Conservation (phyloP, 2,329 filamentous ascomycete genomes). For the Cytospora leucostoma region DNA sequence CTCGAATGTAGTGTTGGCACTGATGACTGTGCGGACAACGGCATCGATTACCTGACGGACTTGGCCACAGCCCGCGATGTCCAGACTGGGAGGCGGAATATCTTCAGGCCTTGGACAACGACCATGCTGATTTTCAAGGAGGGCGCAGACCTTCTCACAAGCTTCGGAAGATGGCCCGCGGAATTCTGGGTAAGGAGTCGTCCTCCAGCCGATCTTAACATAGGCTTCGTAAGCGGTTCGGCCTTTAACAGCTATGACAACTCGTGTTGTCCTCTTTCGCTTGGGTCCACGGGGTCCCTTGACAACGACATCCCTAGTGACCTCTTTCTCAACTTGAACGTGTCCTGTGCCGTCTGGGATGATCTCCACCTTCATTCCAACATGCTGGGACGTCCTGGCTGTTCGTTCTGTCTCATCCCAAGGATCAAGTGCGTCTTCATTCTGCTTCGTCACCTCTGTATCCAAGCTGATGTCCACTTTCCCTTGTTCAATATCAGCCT, state of each 20-base stretch:
- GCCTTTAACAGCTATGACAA: slow-evolving; percentile 10
- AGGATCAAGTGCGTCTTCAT: background rate
- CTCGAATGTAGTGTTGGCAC: slow-evolving; percentile 50
- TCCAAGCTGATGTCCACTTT: background rate
- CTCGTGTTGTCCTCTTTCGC: background rate
- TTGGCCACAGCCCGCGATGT: slow-evolving; percentile 67
- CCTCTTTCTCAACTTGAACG: background rate
- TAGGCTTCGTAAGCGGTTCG: slow-evolving; percentile 22
- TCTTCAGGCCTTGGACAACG: slow-evolving; percentile 63
- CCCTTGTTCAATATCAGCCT: background rate
- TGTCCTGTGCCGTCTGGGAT: background rate
- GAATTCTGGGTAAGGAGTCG: slow-evolving; percentile 66
- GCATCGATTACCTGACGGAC: slow-evolving; percentile 58
- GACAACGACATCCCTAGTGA: background rate
- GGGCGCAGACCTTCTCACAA: slow-evolving; percentile 66
- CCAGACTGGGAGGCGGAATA: slow-evolving; percentile 69
- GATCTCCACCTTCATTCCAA: background rate
- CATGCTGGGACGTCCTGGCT: background rate
- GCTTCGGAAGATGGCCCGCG: slow-evolving; percentile 65
- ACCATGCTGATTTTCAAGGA: slow-evolving; percentile 68
- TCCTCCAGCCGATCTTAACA: slow-evolving; percentile 18
- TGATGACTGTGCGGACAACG: slow-evolving; percentile 54
- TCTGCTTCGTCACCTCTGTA: background rate
- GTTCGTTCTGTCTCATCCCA: background rate
- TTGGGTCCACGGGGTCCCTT: background rate